Evolutionary conservation across 2,329 filamentous ascomycete species (phyloP).

Genomic region (Exophiala dermatitidis): DNA sequence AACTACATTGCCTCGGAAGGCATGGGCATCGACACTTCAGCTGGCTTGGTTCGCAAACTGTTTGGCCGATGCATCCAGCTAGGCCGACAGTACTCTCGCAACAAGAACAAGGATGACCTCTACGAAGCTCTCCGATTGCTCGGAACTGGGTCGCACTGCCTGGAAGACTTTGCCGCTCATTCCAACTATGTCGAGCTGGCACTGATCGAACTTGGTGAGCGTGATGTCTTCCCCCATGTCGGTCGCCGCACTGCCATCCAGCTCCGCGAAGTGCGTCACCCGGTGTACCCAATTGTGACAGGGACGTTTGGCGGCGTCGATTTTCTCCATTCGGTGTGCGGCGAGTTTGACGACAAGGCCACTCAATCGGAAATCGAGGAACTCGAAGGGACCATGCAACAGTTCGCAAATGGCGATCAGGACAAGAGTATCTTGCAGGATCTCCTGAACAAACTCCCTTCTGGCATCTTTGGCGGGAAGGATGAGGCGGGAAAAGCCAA

Average conservation of each 20-base stretch:
- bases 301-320: constrained; percentile 94
- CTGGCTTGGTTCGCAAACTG: constrained; percentile 65
- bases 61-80: constrained; percentile 69
- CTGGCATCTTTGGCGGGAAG: constrained; percentile 68
- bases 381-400: constrained; percentile 71
- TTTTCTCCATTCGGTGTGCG: constrained; percentile 80
- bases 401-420: constrained; percentile 52
- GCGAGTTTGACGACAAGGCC: constrained; percentile 75
- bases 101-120: constrained; percentile 65
- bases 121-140: constrained; percentile 80
- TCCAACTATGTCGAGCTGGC: constrained; percentile 89
- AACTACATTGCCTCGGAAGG: constrained; percentile 90
- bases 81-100: constrained; percentile 64
- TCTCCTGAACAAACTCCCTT: constrained; percentile 72
- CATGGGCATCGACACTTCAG: constrained; percentile 71
- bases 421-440: constrained; percentile 63
- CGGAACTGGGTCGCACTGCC: constrained; percentile 80
- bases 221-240: constrained; percentile 77
- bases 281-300: constrained; percentile 76
- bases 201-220: constrained; percentile 77
- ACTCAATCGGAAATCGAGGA: constrained; percentile 86
- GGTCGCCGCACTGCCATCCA: constrained; percentile 65
- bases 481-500: constrained; percentile 69
- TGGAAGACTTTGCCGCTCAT: constrained; percentile 89
- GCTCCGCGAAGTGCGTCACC: constrained; percentile 56